Base-by-base conservation (phyloP, 2,329 filamentous ascomycete genomes). In the Massarina eburnea region DNA sequence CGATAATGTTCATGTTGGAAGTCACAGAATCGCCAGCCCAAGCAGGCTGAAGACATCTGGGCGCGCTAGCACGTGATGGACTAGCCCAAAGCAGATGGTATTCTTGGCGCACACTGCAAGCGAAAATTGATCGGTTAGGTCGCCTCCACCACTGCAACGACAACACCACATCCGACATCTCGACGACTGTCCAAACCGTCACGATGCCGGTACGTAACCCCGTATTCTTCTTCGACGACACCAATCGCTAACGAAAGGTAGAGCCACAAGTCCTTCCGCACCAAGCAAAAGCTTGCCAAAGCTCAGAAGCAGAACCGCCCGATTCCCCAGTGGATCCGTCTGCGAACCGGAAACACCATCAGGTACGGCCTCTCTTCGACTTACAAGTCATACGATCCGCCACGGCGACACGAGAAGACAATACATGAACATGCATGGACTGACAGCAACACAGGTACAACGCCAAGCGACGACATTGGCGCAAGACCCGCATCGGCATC, bases 201-300 rank as follows among this genome's bases (percentile, higher is more conserved):
- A 70, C 59, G 59, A 70, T 70, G 67, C 67, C 67, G 65, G 67
- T 70, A 70, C 49, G 66, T 50, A 40, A 49, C 48, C 37, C 19
- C 30, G 38, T 42, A 33, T 36, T 21, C 32, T 12, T 40, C 12
- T 24, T 15, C 40, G 9, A 18, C 15, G 26, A 6, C 39, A 14
- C 18, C 22, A 27, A 15, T 48, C 7, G 44, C 49, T 62, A 44
- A 62, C 46, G 39, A 12, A 33, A 32, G 26, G 74, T 76, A 97
- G 92, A 92, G 88, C 87, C 91, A 99, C 83, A 99, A 99, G 88
- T 89, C 91, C 76, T 99, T 99, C 91, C 89, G 91, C 78, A 96
- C 91, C 80, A 99, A 99, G 91, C 88, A 95, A 80, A 99, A 99
- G 94, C 91, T 99, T 82, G 94, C 94, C 76, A 96, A 92, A 85